phyloP scores from a whole-genome alignment of 108 stramenopile genomes.

The Fistulifera pelliculosa region DNA sequence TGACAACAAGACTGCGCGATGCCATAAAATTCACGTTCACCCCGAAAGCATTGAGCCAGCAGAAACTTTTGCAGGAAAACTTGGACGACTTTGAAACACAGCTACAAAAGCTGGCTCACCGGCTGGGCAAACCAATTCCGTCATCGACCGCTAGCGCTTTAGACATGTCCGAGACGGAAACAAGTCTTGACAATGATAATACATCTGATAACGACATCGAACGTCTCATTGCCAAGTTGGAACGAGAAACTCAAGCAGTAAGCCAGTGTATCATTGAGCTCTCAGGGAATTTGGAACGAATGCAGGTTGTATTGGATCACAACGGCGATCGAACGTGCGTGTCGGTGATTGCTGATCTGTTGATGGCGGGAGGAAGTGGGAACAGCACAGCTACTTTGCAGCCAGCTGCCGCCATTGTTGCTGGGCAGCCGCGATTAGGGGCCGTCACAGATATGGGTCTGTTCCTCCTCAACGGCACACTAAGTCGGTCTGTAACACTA shows the following conservation, averaged over 20 bases:
- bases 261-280: constrained; percentile 64
- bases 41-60: constrained; percentile 75
- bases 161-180: constrained; percentile 9
- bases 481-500: no score
- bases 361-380: not conserved
- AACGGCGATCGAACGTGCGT: constrained; percentile 19
- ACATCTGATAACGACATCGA: constrained; percentile 43
- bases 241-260: constrained; percentile 73
- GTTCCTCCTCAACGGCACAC: no score
- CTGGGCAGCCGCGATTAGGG: no score
- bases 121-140: constrained; percentile 47
- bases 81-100: constrained; percentile 57
- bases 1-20: constrained; percentile 54
- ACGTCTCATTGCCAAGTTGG: constrained; percentile 55
- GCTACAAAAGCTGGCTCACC: constrained; percentile 41
- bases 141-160: constrained; percentile 18
- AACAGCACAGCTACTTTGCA: not conserved
- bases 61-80: constrained; percentile 59
- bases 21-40: constrained; percentile 72
- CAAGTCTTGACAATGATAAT: constrained; percentile 10
- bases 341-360: constrained; percentile 13
- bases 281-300: constrained; percentile 42
- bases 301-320: constrained; percentile 38
- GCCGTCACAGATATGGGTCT: no score
- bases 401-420: no score